Conservation (phyloP, 2,329 filamentous ascomycete genomes). For the Coleophoma cylindrospora region DNA sequence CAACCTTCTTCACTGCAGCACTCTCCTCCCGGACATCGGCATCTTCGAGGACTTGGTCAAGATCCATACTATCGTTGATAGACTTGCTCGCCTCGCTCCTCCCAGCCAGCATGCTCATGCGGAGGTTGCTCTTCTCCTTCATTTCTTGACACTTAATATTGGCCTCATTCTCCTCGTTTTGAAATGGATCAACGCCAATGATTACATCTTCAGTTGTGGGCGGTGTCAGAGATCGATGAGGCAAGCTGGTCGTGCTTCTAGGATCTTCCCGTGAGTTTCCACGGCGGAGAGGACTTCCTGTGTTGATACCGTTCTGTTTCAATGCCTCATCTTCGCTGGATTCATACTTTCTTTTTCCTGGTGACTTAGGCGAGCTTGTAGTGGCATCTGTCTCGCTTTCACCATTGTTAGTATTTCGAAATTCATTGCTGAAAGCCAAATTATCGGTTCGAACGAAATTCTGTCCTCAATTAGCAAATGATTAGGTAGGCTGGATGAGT, state of each 20-base stretch:
- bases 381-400: background rate
- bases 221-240: conserved; percentile 8
- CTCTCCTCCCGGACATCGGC: conserved; percentile 15
- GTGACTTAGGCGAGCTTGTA: conserved; percentile 1
- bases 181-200: conserved; percentile 18
- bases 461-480: conserved; percentile 5
- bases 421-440: conserved; percentile 1
- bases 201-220: conserved; percentile 7
- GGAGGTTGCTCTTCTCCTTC: conserved; percentile 20
- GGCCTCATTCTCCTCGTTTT: conserved; percentile 1
- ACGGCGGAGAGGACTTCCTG: background rate
- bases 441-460: conserved; percentile 14
- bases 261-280: background rate
- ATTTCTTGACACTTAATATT: conserved; percentile 16
- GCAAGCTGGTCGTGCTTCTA: conserved; percentile 18
- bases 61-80: conserved; percentile 20
- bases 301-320: background rate
- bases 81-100: conserved; percentile 1
- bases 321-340: background rate
- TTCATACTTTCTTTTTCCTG: conserved; percentile 6
- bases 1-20: conserved; percentile 19
- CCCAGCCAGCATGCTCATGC: conserved; percentile 11
- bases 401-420: background rate
- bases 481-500: background rate
- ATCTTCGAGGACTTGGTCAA: conserved; percentile 22